Evolutionary conservation across 345 rosid species (phyloP).

Genomic region (Gossypium ekmanianum): DNA sequence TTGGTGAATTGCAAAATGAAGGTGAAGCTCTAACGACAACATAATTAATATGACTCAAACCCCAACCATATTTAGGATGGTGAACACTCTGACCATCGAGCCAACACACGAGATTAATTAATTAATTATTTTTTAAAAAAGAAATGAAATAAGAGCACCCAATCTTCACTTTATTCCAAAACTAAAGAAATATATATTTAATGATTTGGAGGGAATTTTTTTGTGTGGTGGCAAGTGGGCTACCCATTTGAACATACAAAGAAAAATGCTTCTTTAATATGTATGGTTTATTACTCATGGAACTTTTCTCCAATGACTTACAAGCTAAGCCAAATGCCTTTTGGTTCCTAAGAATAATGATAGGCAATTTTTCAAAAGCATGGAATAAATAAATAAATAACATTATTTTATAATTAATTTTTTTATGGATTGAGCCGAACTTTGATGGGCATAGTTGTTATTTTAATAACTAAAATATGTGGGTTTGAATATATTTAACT

Average conservation of each 20-base stretch:
- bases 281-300: background rate
- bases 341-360: background rate
- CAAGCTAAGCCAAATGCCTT: constrained; percentile 4
- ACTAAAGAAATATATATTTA: background rate
- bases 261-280: background rate
- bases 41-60: no score
- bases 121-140: no score
- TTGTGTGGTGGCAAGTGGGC: background rate
- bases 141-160: background rate
- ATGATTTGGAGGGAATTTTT: constrained; percentile 1
- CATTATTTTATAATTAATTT: no score
- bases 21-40: no score
- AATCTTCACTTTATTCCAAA: constrained; percentile 21
- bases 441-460: no score
- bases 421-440: no score
- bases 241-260: background rate
- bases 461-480: no score
- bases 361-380: background rate
- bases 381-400: background rate
- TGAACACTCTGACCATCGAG: no score
- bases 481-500: no score
- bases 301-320: constrained; percentile 5
- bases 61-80: accelerated
- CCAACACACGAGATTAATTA: no score
- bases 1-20: no score